phyloP scores from a whole-genome alignment of 139 green algal genomes.

The Closterium sp. region DNA sequence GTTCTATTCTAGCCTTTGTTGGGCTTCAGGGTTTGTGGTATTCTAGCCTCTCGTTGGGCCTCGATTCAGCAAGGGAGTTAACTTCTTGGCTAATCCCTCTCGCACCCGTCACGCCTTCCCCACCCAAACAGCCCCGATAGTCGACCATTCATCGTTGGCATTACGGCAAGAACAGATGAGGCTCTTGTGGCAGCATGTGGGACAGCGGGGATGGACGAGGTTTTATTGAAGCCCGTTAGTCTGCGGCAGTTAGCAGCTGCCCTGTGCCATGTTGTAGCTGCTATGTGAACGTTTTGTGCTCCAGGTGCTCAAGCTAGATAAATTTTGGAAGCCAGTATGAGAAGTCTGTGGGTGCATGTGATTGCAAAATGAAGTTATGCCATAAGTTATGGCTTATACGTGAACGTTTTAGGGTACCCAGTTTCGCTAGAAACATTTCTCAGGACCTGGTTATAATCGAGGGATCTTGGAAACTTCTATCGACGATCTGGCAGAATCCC shows the following conservation, averaged over 20 bases:
- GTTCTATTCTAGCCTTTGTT: not conserved
- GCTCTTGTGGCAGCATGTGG: slow-evolving; percentile 26
- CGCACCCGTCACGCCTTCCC: too few species aligned
- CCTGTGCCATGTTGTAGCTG: not conserved
- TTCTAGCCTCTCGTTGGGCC: not conserved
- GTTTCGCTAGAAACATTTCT: too few species aligned
- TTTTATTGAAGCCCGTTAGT: slow-evolving; percentile 31
- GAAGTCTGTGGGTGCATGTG: too few species aligned
- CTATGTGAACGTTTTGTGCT: not conserved
- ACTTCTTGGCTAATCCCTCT: not conserved
- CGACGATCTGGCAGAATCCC: not conserved
- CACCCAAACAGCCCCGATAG: not conserved
- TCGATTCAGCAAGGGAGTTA: not conserved
- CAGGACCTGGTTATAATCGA: not conserved
- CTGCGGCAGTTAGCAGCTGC: not conserved
- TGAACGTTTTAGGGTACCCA: too few species aligned
- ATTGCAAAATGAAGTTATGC: too few species aligned
- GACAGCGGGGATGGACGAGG: slow-evolving; percentile 29
- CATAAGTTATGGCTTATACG: too few species aligned
- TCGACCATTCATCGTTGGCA: slow-evolving; percentile 28
- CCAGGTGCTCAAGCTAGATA: too few species aligned
- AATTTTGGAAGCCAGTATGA: not conserved
- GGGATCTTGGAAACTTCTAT: not conserved
- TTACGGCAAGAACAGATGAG: slow-evolving; percentile 40
- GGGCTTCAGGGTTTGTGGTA: not conserved